Conservation (phyloP, 2,329 filamentous ascomycete species). For the Metarhizium robertsii region DNA sequence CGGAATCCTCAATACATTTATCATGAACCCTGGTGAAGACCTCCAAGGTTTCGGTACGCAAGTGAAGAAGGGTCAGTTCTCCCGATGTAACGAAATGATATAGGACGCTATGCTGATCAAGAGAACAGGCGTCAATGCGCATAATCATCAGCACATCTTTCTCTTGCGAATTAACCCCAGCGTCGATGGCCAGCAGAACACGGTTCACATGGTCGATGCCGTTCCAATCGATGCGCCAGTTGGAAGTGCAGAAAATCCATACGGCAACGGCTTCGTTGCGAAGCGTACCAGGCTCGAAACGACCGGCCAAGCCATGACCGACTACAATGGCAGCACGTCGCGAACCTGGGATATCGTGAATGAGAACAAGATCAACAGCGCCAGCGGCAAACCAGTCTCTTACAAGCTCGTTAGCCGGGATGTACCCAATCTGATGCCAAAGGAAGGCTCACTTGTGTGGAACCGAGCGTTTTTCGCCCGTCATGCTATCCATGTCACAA, state of each 20-base stretch:
- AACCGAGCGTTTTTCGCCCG: too few species aligned
- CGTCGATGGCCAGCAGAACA: conserved; percentile 44
- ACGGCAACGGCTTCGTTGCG: conserved; percentile 51
- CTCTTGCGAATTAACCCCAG: conserved; percentile 54
- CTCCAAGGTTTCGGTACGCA: too few species aligned
- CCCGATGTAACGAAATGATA: too few species aligned
- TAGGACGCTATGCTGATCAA: too few species aligned
- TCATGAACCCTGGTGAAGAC: too few species aligned
- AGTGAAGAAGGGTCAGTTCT: too few species aligned
- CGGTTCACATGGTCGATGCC: conserved; percentile 17
- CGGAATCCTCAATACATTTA: too few species aligned
- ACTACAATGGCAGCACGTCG: conserved; percentile 34
- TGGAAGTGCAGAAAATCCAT: conserved; percentile 34
- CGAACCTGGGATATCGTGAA: conserved; percentile 40
- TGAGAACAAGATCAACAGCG: conserved; percentile 30
- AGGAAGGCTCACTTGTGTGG: too few species aligned
- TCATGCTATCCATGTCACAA: too few species aligned
- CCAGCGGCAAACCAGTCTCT: conserved; percentile 37
- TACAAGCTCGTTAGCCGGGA: conserved; percentile 31
- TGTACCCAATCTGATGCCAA: too few species aligned
- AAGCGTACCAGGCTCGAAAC: conserved; percentile 30
- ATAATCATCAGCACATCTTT: conserved; percentile 65
- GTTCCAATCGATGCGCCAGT: conserved; percentile 26
- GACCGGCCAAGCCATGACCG: conserved; percentile 38
- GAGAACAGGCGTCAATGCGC: conserved; percentile 50